Evolutionary conservation across 169 alveolate genomes (phyloP), one percentile per base, ranked within the genome.

Genomic region (Plasmodium vinckei): DNA sequence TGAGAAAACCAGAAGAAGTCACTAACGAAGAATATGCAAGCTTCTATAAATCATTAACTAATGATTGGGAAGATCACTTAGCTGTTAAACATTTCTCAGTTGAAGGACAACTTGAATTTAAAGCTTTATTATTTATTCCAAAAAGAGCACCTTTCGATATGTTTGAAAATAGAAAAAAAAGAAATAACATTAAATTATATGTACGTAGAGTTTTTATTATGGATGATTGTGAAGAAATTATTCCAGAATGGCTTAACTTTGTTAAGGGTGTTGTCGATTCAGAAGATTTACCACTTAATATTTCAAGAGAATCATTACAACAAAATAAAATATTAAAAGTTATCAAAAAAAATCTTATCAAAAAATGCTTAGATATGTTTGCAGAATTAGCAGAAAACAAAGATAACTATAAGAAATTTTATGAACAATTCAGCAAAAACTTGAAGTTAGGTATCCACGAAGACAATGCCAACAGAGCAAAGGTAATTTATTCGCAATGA

Each of bases 121-220:
- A 98, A 94, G 99, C 99, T 9, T 95, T 99, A 72, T 99, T 98
- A 75, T 99, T 98, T 94, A 97, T 98, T 33, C 99, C 99, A 61
- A 98, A 98, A 95, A 94, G 99, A 92, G 99, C 99, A 39, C 99
- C 99, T 57, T 99, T 98, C 97, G 99, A 99, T 92, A 96, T 99
- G 92, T 99, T 99, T 93, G 99, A 99, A 95, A 97, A 98, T 90
- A 97, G 98, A 95, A 98, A 98, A 97, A 99, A 98, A 98, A 95
- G 98, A 94, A 98, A 98, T 94, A 99, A 98, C 98, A 97, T 99
- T 95, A 98, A 98, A 93, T 94, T 99, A 72, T 99, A 99, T 93
- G 99, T 99, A 68, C 94, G 99, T 64, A 96, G 99, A 84, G 99
- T 99, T 72, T 99, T 99, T 97, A 99, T 99, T 94, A 99, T 98